Base-by-base conservation (phyloP, 1,284 basidiomycete genomes). In the Meripilus lineatus region DNA sequence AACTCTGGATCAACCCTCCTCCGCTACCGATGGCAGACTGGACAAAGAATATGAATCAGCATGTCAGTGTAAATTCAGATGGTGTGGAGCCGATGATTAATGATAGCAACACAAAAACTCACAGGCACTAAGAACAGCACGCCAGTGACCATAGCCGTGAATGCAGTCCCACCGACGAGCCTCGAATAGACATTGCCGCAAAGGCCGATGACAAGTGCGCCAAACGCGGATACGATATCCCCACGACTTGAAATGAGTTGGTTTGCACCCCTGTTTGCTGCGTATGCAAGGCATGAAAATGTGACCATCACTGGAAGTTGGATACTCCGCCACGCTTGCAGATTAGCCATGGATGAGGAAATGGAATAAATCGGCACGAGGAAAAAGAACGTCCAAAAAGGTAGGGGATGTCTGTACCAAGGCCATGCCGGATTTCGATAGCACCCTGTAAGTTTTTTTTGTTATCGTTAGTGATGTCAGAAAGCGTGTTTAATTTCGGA, bases 101-200 rank as follows among this genome's bases (percentile, higher is more conserved):
- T 6, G 23, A 30, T n/a, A 15, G 30, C 42, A 26, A 17, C 36
- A 47, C 35, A 33, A 46, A 22, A 11, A 59, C 79, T 58, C 60
- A 89, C 84, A 42, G 88, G 88, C 10, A 92, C 88, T 24, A 92
- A 69, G 63, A 91, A 91, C 42, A 91, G 67, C 14, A 93, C 85
- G 21, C 89, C 86, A 3, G 88, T 87, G n/a, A 90, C 86, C 84
- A 89, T 92, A 13, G 86, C 81, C 0, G 89, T 91, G 62, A 93
- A 93, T 3, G 90, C 88, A 3, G 84, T 85, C 39, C 88, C 90
- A 22, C 81, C 76, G 53, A 84, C 75, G 25, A 89, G 61, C 34
- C 88, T 75, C 36, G 89, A 89, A 58, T 91, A 93, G 13, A 81
- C 59, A 57, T 92, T 92, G 35, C 89, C 89, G 32, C 91, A 72